Percentiles rank a stretch among this genome's conserved stretches.
Evolutionary conservation across 331 rosid species (phyloP).

Genomic region (Cucumis variabilis): DNA sequence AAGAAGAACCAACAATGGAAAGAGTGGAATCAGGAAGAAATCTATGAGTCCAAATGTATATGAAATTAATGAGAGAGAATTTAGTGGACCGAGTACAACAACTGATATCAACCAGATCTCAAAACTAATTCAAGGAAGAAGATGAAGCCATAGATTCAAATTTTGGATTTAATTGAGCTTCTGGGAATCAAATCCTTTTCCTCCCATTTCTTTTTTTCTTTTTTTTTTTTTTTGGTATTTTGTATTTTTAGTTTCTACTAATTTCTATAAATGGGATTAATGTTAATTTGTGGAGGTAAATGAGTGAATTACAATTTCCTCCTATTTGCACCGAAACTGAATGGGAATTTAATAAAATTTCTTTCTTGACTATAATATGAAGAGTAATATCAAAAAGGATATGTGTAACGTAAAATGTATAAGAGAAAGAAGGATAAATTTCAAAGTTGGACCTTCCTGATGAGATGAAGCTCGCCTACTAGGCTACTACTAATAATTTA

Average conservation of each 20-base stretch:
- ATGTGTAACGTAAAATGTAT: too few relatives aligned
- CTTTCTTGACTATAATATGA: too few relatives aligned
- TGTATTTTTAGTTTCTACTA: not conserved
- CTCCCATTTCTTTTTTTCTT: not conserved
- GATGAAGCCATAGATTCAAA: not conserved
- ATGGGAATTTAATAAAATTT: not conserved
- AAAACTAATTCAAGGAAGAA: not conserved
- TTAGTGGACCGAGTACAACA: conserved; percentile 35
- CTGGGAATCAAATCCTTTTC: not conserved
- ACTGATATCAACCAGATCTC: not conserved
- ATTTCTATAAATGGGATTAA: conserved; percentile 13
- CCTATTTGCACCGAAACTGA: not conserved
- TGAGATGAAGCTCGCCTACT: too few relatives aligned
- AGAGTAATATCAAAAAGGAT: too few relatives aligned
- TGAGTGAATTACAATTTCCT: not conserved
- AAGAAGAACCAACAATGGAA: conserved; percentile 76
- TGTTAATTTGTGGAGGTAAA: not conserved
- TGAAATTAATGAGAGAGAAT: conserved; percentile 66
- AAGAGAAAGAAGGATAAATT: too few relatives aligned
- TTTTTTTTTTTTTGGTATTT: not conserved
- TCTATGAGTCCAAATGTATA: conserved; percentile 71
- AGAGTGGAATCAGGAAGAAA: conserved; percentile 86
- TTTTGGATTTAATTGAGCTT: not conserved
- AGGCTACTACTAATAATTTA: too few relatives aligned
- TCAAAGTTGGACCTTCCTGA: too few relatives aligned